These are phyloP conservation scores for Plasmodium knowlesi DNA, from an alignment of 169 alveolate genomes.

Conservation along the genomic window DNA sequence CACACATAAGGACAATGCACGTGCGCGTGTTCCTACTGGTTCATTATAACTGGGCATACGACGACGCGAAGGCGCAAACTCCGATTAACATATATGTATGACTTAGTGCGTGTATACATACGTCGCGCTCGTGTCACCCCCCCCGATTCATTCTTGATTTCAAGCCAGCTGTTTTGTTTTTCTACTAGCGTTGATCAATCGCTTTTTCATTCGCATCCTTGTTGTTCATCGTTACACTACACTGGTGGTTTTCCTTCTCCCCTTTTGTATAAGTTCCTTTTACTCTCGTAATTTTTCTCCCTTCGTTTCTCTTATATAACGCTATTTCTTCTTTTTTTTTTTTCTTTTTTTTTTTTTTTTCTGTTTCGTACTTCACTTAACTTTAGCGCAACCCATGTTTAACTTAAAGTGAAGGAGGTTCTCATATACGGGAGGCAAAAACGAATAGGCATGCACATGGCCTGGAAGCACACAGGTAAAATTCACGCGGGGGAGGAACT, in stretches of 20 bases:
- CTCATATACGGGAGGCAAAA: not conserved
- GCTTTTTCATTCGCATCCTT: not conserved
- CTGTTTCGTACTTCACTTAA: constrained; percentile 18
- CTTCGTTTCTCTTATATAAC: not conserved
- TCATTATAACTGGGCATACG: not conserved
- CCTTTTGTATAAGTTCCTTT: not conserved
- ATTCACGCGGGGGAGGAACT: not conserved
- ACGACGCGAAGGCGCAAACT: not conserved
- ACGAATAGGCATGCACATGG: not conserved
- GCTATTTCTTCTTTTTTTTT: not conserved
- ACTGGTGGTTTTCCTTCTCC: not conserved
- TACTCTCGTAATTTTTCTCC: not conserved
- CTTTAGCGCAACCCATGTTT: constrained; percentile 4
- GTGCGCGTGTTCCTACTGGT: not conserved
- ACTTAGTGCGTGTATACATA: not conserved
- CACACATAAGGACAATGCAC: not conserved
- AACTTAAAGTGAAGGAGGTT: constrained; percentile 1
- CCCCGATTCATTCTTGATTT: not conserved
- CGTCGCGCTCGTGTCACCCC: not conserved
- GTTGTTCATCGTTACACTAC: not conserved
- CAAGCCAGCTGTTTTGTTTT: not conserved
- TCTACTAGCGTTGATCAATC: not conserved
- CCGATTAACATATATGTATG: not conserved
- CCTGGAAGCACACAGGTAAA: not conserved
- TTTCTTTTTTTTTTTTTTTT: not conserved